Conservation (phyloP, 1,139 yeast species). For the Geotrichum siamense region DNA sequence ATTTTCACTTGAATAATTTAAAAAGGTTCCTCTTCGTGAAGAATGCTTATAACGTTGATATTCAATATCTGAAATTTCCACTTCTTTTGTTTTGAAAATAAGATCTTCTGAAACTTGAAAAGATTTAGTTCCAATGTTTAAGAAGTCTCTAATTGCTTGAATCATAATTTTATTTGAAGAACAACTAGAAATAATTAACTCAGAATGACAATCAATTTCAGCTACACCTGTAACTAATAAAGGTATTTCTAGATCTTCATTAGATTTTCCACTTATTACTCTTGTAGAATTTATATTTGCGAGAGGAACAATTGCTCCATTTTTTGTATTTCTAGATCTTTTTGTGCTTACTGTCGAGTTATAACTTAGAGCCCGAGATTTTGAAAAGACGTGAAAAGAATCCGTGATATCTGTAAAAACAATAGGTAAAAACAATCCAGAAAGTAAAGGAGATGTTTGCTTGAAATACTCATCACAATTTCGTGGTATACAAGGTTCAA, state of each 20-base stretch:
- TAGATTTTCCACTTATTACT: neutral
- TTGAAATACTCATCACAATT: conserved; percentile 34
- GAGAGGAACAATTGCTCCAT: neutral
- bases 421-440: conserved; percentile 55
- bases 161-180: conserved; percentile 42
- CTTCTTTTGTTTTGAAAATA: conserved; percentile 46
- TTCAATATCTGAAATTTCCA: too few species aligned
- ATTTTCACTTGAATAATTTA: neutral
- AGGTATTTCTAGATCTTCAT: conserved; percentile 1
- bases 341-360: neutral
- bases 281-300: neutral
- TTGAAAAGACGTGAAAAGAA: conserved; percentile 48
- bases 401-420: conserved; percentile 51
- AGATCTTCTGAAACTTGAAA: conserved; percentile 48
- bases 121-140: conserved; percentile 49
- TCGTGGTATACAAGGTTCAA: conserved; percentile 43
- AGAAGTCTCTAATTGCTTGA: conserved; percentile 49
- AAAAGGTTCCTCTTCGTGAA: too few species aligned
- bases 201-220: conserved; percentile 34
- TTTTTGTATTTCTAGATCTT: neutral
- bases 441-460: conserved; percentile 43
- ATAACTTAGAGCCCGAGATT: conserved; percentile 39
- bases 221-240: conserved; percentile 33
- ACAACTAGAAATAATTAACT: conserved; percentile 35
- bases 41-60: too few species aligned